Evolutionary conservation across 108 stramenopile genomes (phyloP), one percentile per base, ranked within the genome.

Genomic region (Poteriospumella lacustris): DNA sequence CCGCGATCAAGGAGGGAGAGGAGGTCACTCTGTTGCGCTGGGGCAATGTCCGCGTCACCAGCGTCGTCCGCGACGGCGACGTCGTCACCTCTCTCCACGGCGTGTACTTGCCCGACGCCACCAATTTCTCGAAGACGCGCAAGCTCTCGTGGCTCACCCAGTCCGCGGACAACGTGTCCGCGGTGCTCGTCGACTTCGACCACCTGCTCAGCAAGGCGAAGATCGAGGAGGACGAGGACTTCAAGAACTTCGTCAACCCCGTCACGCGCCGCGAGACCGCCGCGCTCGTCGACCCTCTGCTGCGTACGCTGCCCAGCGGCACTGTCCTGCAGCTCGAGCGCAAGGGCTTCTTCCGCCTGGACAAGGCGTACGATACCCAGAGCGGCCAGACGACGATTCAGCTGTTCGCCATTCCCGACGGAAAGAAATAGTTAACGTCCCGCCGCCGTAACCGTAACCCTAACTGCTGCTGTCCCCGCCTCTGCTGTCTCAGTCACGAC

Each of bases 311-410:
- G 33, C 75, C 69, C 9, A 75, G 58, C 58, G 86, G 94, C 76
- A 93, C 96, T 26, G 90, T 99, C 58, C 91, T 99, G 69, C 96
- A 99, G 86, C 85, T 99, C 52, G 96, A 97, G 81, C 91, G 98
- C 68, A 89, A 96, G 70, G 98, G 97, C 29, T 96, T 92, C 89
- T 99, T 91, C 88, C 87, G 96, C 31, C 91, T 92, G 3, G 93
- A 96, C 79, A 72, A 86, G 28, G 88, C 95, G 0, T 84, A 83
- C 81, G 42, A 59, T 44, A n/a, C n/a, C n/a, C n/a, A n/a, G n/a
- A 80, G 84, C 26, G 44, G 76, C 33, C 78, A 82, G 1, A 59
- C 69, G 56, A 82, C 85, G 1, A 78, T 96, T 44, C 84, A 89
- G 2, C 81, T 98, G 26, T 96, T 92, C 87, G 94, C 92, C 91